phyloP scores from a whole-genome alignment of 225 moss, liverwort and hornwort genomes.

The Rhytidiadelphus loreus region DNA sequence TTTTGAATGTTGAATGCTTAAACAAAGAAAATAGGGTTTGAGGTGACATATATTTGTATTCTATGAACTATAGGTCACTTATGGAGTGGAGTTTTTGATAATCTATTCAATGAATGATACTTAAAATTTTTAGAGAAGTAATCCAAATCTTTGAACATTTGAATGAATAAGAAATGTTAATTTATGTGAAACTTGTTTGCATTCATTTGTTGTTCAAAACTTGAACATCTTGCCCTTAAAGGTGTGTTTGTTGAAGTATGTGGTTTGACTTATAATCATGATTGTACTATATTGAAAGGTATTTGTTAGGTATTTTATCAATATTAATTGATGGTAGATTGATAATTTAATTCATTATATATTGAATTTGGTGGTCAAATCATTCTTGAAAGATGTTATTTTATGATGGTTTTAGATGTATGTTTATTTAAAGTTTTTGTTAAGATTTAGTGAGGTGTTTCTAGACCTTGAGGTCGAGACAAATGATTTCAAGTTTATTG shows the following conservation, averaged over 20 bases:
- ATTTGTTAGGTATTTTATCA: neutral
- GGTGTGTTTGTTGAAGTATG: neutral
- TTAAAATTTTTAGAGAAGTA: too few relatives aligned
- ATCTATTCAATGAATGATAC: too few relatives aligned
- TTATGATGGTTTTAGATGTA: too few relatives aligned
- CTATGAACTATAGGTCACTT: neutral
- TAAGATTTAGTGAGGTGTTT: neutral
- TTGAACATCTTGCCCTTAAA: too few relatives aligned
- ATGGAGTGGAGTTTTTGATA: too few relatives aligned
- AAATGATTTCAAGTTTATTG: neutral
- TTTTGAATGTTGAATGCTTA: too few relatives aligned
- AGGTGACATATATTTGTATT: neutral
- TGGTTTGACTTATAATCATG: neutral
- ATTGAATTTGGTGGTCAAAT: neutral
- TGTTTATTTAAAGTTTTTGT: neutral
- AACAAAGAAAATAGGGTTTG: neutral
- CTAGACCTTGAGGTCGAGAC: fast-evolving
- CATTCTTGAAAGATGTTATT: too few relatives aligned
- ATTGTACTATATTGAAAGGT: neutral
- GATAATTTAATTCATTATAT: neutral
- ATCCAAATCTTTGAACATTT: too few relatives aligned
- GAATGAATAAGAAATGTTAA: too few relatives aligned
- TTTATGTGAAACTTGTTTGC: too few relatives aligned
- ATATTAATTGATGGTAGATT: neutral
- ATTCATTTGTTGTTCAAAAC: too few relatives aligned